These are phyloP conservation scores for Ajuga chamaepitys DNA, from an alignment of 257 asterid genomes.

Conservation along the genomic window DNA sequence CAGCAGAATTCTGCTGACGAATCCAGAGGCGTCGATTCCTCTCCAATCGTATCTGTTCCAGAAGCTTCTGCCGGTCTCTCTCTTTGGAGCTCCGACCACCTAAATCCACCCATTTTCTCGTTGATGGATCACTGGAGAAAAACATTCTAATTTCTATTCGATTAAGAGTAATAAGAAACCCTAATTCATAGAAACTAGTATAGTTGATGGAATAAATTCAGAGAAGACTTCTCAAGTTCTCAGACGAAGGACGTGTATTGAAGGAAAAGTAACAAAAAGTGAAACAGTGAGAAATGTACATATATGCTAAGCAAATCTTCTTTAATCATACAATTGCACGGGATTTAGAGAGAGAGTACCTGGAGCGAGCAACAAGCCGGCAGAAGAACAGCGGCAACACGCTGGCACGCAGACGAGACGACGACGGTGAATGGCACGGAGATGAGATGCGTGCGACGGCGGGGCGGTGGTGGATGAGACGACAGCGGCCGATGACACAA, in stretches of 20 bases:
- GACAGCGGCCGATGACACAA: too few species aligned
- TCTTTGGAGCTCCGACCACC: conserved; percentile 98
- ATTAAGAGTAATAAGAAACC: conserved; percentile 13
- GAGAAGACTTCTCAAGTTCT: conserved; percentile 14
- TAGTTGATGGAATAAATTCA: conserved; percentile 16
- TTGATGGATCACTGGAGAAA: conserved; percentile 85
- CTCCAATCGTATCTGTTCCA: conserved; percentile 83
- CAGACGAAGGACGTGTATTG: neutral
- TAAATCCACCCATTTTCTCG: conserved; percentile 87
- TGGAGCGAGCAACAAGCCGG: too few species aligned
- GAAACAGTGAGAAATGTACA: conserved; percentile 10
- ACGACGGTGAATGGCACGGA: too few species aligned
- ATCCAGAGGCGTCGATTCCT: conserved; percentile 62
- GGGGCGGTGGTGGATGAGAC: too few species aligned
- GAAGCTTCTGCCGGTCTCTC: conserved; percentile 85
- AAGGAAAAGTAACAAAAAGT: neutral
- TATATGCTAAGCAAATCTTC: too few species aligned
- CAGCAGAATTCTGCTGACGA: conserved; percentile 85
- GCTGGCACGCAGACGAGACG: too few species aligned
- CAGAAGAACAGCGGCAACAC: too few species aligned
- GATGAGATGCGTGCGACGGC: too few species aligned
- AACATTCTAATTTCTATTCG: conserved; percentile 41
- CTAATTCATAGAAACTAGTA: conserved; percentile 7
- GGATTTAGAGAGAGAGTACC: too few species aligned
- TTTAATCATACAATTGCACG: too few species aligned